These are phyloP conservation scores for Saccharomycopsis sp. DNA, from an alignment of 805 yeast genomes.

Conservation along the genomic window DNA sequence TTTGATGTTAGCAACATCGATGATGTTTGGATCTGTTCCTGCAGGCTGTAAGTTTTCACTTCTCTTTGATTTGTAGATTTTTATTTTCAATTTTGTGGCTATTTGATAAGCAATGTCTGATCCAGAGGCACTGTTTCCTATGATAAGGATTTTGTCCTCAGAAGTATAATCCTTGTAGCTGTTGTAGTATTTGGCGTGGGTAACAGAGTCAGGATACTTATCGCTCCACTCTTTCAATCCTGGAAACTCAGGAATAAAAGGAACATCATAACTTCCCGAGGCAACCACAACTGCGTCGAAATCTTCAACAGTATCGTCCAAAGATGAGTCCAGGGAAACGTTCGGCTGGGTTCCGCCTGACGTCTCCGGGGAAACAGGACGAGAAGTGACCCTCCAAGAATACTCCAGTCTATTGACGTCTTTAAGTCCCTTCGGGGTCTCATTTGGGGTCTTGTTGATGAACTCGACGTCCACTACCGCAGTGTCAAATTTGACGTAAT, in stretches of 20 bases:
- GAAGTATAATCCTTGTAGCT: conserved; percentile 35
- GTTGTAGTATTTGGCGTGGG: conserved; percentile 55
- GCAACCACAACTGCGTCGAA: conserved; percentile 62
- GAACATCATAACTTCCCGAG: conserved; percentile 58
- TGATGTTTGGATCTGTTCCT: conserved; percentile 36
- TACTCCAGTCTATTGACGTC: conserved; percentile 9
- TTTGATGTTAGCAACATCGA: conserved; percentile 38
- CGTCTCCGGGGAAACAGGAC: conserved; percentile 29
- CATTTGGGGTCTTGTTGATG: background rate
- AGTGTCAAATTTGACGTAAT: conserved; percentile 38
- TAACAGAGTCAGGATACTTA: conserved; percentile 39
- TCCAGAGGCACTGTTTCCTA: conserved; percentile 79
- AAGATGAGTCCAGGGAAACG: background rate
- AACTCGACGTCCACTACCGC: conserved; percentile 38
- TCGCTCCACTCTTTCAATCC: conserved; percentile 47
- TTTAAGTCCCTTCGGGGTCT: conserved; percentile 3
- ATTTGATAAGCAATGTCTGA: conserved; percentile 64
- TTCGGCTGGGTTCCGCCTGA: conserved; percentile 27
- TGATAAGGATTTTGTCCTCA: conserved; percentile 42
- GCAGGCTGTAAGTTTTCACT: conserved; percentile 38
- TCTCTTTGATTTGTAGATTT: conserved; percentile 44
- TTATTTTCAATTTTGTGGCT: conserved; percentile 35
- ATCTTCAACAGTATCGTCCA: conserved; percentile 25
- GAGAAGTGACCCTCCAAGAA: conserved; percentile 41
- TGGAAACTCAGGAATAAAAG: conserved; percentile 47